These are phyloP conservation scores for Aspergillus sclerotialis DNA, from an alignment of 2,329 filamentous ascomycete genomes.

Conservation along the genomic window DNA sequence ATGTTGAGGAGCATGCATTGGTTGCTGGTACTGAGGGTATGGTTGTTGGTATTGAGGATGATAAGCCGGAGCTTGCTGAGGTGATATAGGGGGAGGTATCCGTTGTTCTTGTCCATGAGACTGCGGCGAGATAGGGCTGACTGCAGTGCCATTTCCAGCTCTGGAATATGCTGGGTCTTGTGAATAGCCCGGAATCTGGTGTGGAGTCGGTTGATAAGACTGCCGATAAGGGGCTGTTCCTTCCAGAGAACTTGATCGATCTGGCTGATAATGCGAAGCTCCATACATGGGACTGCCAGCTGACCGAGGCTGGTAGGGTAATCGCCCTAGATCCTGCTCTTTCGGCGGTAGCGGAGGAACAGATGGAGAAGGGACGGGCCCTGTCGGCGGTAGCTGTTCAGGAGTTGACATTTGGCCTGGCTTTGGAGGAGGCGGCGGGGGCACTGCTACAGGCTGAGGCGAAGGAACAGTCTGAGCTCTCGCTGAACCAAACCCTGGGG, in stretches of 20 bases:
- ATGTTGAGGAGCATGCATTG: not conserved
- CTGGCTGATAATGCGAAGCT: constrained; percentile 21
- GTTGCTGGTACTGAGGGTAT: constrained; percentile 18
- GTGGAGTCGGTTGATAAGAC: constrained; percentile 10
- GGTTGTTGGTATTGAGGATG: constrained; percentile 9
- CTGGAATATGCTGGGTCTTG: constrained; percentile 12
- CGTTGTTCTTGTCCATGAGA: constrained; percentile 14
- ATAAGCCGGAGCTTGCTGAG: constrained; percentile 4
- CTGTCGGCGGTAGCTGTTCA: constrained; percentile 12
- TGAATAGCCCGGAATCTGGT: constrained; percentile 9
- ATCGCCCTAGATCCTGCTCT: constrained; percentile 15
- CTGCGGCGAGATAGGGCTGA: constrained; percentile 5
- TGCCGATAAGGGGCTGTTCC: constrained; percentile 6
- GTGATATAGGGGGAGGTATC: constrained; percentile 7
- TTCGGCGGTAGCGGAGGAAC: constrained; percentile 34
- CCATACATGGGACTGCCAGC: constrained; percentile 5
- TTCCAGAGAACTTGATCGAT: constrained; percentile 17
- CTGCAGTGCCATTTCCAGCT: constrained; percentile 7
- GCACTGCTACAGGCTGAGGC: constrained; percentile 10
- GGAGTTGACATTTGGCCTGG: constrained; percentile 17
- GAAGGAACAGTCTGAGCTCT: constrained; percentile 6
- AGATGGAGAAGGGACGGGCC: constrained; percentile 23
- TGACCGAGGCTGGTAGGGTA: constrained; percentile 8
- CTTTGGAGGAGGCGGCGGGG: constrained; percentile 33
- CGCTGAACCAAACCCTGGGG: constrained; percentile 53